These are phyloP conservation scores for Aspergillus chevalieri DNA, from an alignment of 2,329 filamentous ascomycete genomes.

Conservation along the genomic window DNA sequence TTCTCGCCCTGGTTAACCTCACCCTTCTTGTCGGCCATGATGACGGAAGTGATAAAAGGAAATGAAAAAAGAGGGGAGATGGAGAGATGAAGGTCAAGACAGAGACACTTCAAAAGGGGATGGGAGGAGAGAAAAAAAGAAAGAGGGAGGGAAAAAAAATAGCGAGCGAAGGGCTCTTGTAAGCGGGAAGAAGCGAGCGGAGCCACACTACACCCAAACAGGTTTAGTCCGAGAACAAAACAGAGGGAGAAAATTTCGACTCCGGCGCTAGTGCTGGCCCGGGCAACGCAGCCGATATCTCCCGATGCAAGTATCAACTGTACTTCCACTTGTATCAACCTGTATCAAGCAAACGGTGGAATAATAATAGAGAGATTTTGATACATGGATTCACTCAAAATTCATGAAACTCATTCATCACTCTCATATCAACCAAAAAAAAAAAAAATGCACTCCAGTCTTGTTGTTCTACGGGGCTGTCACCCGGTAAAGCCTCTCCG, in stretches of 20 bases:
- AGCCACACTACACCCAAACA: slow-evolving; percentile 15
- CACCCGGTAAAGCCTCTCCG: neutral
- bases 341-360: neutral
- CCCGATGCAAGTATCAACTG: slow-evolving; percentile 19
- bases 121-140: slow-evolving; percentile 37
- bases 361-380: neutral
- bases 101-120: slow-evolving; percentile 27
- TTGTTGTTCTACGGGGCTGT: too few relatives aligned
- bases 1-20: slow-evolving; percentile 48
- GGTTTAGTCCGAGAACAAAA: slow-evolving; percentile 4
- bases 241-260: slow-evolving; percentile 12
- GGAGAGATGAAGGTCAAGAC: slow-evolving; percentile 25
- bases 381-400: too few relatives aligned
- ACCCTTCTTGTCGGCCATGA: slow-evolving; percentile 37
- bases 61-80: slow-evolving; percentile 33
- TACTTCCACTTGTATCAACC: too few relatives aligned
- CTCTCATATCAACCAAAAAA: too few relatives aligned
- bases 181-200: slow-evolving; percentile 32
- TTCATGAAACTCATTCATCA: neutral
- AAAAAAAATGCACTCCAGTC: too few relatives aligned
- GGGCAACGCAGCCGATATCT: slow-evolving; percentile 33
- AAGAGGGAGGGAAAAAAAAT: slow-evolving; percentile 31
- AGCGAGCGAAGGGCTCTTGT: slow-evolving; percentile 29
- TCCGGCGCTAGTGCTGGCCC: slow-evolving; percentile 18
- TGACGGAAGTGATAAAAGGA: slow-evolving; percentile 39